Conservation (phyloP, 2,329 filamentous ascomycete species). For the Dactylellina cionopaga region DNA sequence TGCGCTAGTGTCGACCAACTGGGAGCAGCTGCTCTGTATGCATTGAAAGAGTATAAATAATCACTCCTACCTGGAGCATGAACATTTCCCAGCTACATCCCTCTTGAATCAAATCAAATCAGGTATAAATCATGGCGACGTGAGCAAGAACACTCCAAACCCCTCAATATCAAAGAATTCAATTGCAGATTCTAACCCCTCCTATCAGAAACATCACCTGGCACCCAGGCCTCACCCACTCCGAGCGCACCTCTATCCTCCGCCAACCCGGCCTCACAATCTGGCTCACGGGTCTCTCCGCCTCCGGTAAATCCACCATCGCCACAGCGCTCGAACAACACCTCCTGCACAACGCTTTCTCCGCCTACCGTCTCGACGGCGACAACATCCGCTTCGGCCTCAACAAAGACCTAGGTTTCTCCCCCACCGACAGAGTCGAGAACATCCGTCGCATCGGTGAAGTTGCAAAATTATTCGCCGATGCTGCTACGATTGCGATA, state of each 20-base stretch:
- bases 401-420: constrained; percentile 97
- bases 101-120: no score
- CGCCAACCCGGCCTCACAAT: constrained; percentile 91
- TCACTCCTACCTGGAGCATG: background rate
- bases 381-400: constrained; percentile 98
- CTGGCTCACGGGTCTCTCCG: constrained; percentile 97
- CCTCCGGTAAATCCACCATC: constrained; percentile 96
- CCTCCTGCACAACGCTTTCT: constrained; percentile 82
- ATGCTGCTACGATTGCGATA: constrained; percentile 84
- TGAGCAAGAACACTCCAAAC: background rate
- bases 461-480: constrained; percentile 91
- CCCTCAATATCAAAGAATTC: background rate
- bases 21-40: no score
- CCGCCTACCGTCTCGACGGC: constrained; percentile 89
- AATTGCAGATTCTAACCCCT: background rate
- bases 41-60: no score
- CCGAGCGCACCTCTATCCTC: constrained; percentile 77
- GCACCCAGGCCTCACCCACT: constrained; percentile 82
- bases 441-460: constrained; percentile 97
- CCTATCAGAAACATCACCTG: constrained; percentile 82
- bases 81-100: background rate
- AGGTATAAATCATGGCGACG: constrained; percentile 29
- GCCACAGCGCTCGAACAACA: constrained; percentile 97
- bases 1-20: background rate
- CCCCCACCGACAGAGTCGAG: constrained; percentile 91